Percentiles rank a stretch among this genome's conserved stretches.
Evolutionary conservation across 2,329 filamentous ascomycete genomes (phyloP).

Genomic region (Calycina herbarum): DNA sequence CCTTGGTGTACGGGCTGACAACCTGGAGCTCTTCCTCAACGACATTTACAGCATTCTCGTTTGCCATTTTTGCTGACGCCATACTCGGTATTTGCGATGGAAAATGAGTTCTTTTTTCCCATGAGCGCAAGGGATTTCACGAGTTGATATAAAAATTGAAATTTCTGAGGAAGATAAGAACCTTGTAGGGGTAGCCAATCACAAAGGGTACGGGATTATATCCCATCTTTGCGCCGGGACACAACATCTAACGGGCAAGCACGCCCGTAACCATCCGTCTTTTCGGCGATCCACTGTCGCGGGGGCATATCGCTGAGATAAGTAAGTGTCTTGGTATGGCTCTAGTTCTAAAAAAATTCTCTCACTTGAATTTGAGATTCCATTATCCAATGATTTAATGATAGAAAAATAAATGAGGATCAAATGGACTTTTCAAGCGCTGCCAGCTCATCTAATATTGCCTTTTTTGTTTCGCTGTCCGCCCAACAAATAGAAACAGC

Average conservation of each 20-base stretch:
- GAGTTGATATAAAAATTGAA: not conserved
- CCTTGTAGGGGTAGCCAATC: not conserved
- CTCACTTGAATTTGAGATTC: not conserved
- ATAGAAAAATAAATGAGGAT: not conserved
- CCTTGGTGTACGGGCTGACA: conserved; percentile 23
- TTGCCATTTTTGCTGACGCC: not conserved
- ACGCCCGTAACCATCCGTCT: not conserved
- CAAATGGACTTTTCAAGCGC: conserved; percentile 7
- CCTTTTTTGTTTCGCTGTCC: conserved; percentile 39
- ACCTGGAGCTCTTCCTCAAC: conserved; percentile 18
- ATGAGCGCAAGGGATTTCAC: not conserved
- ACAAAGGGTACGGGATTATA: not conserved
- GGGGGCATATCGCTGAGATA: not conserved
- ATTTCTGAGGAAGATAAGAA: not conserved
- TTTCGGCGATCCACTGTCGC: not conserved
- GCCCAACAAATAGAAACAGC: conserved; percentile 51
- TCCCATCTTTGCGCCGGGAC: not conserved
- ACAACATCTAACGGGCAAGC: not conserved
- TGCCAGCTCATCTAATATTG: conserved; percentile 17
- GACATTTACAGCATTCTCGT: not conserved
- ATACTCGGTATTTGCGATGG: not conserved
- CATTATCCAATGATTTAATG: not conserved
- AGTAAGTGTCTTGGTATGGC: not conserved
- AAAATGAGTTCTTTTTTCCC: not conserved
- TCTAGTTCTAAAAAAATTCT: not conserved